phyloP scores from a whole-genome alignment of 1,284 basidiomycete species.

The Malassezia dermatis region DNA sequence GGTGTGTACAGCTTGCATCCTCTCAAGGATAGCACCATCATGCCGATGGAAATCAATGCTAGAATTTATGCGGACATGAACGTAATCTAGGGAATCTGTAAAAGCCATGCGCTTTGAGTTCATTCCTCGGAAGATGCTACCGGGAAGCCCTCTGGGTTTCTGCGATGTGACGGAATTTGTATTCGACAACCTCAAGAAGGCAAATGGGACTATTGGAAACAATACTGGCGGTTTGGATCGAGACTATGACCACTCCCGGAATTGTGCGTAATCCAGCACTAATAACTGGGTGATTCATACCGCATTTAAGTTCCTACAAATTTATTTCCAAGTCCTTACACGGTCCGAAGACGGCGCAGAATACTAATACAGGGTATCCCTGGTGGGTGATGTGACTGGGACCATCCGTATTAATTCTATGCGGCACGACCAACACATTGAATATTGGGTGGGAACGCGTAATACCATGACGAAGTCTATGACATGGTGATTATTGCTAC shows the following conservation, averaged over 20 bases:
- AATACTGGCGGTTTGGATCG: slow-evolving; percentile 66
- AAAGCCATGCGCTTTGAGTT: slow-evolving; percentile 18
- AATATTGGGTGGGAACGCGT: slow-evolving; percentile 39
- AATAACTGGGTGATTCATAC: slow-evolving; percentile 53
- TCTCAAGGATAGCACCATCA: slow-evolving; percentile 55
- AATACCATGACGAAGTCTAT: slow-evolving; percentile 30
- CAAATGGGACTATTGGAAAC: slow-evolving; percentile 40
- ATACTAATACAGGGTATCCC: slow-evolving; percentile 27
- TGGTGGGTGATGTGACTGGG: slow-evolving; percentile 53
- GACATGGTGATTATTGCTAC: slow-evolving; percentile 42
- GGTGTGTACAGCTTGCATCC: slow-evolving; percentile 69
- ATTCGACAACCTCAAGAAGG: slow-evolving; percentile 29
- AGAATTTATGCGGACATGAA: slow-evolving; percentile 76
- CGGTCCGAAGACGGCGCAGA: slow-evolving; percentile 12
- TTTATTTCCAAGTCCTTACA: slow-evolving; percentile 59
- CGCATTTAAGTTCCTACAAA: slow-evolving; percentile 50
- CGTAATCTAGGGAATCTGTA: slow-evolving; percentile 52
- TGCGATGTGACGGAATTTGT: slow-evolving; percentile 63
- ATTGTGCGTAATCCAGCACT: slow-evolving; percentile 13
- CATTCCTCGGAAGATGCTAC: slow-evolving; percentile 14
- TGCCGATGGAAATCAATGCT: slow-evolving; percentile 68
- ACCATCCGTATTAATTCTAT: slow-evolving; percentile 21
- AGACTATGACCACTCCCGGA: slow-evolving; percentile 55
- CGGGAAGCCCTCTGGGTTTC: slow-evolving; percentile 48
- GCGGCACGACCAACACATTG: background rate